Conservation (phyloP, 352 stramenopile species). For the Phytophthora agathidicida region DNA sequence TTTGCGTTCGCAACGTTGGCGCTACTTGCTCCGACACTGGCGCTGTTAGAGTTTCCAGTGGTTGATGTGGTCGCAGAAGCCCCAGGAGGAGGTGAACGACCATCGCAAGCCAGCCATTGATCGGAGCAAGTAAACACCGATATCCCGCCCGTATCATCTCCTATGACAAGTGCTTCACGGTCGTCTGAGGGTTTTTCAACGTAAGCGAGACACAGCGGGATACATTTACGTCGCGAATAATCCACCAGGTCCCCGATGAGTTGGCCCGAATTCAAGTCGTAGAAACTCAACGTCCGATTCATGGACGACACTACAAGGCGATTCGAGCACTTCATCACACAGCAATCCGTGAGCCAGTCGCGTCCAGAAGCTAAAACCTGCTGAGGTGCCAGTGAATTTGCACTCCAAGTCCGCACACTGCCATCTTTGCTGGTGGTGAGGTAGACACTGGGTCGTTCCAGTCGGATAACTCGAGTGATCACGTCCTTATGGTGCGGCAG, state of each 20-base stretch:
- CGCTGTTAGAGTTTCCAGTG: conserved; percentile 8
- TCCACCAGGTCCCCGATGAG: conserved; percentile 77
- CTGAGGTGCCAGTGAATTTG: conserved; percentile 68
- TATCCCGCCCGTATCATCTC: conserved; percentile 77
- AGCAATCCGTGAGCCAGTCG: conserved; percentile 83
- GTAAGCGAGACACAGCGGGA: conserved; percentile 83
- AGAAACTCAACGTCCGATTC: conserved; percentile 78
- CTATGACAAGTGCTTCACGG: conserved; percentile 75
- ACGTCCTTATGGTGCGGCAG: conserved; percentile 72
- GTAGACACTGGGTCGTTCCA: conserved; percentile 75
- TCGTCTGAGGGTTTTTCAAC: conserved; percentile 78
- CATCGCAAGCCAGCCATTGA: conserved; percentile 74
- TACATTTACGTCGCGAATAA: conserved; percentile 80
- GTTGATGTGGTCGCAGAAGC: conserved; percentile 22
- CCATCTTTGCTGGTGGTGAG: conserved; percentile 80
- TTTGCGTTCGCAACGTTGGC: neutral
- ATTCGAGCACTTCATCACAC: conserved; percentile 83
- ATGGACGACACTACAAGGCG: conserved; percentile 81
- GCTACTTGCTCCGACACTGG: conserved; percentile 1
- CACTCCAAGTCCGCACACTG: conserved; percentile 77
- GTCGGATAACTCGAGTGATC: conserved; percentile 68
- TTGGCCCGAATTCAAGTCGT: conserved; percentile 72
- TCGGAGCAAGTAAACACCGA: conserved; percentile 76
- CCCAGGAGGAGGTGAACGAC: conserved; percentile 44
- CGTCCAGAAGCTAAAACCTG: conserved; percentile 64